A percentile compares a stretch with the other conserved stretches of the same genome.
Conservation (phyloP, 805 yeast genomes). For the Wickerhamomyces tratensis region DNA sequence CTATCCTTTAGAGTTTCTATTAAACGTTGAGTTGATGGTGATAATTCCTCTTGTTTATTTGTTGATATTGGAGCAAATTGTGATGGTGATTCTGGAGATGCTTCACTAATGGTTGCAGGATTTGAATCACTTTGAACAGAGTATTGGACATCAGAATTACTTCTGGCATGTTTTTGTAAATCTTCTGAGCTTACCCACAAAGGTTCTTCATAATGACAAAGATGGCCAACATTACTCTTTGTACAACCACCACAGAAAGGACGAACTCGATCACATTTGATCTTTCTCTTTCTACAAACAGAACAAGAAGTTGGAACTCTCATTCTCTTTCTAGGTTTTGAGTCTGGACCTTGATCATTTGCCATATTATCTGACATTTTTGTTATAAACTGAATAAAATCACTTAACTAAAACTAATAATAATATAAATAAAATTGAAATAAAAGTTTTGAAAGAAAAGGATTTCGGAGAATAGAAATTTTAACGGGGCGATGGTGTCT, state of each 20-base stretch:
- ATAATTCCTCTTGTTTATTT: slow-evolving; percentile 1
- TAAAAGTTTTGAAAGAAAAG: too few species aligned
- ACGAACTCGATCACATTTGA: slow-evolving; percentile 37
- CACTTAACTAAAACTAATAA: too few species aligned
- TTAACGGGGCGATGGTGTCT: too few species aligned
- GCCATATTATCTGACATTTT: neutral
- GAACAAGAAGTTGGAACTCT: slow-evolving; percentile 38
- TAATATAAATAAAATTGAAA: too few species aligned
- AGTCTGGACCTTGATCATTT: slow-evolving; percentile 11
- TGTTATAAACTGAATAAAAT: too few species aligned
- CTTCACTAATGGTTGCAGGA: too few species aligned
- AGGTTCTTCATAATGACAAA: slow-evolving; percentile 48
- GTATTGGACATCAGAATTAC: neutral
- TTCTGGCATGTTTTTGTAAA: slow-evolving; percentile 27
- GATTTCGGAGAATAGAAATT: too few species aligned
- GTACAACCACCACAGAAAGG: slow-evolving; percentile 47
- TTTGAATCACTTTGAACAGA: too few species aligned
- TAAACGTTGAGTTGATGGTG: slow-evolving; percentile 4
- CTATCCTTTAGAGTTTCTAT: slow-evolving; percentile 29
- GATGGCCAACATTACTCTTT: slow-evolving; percentile 45
- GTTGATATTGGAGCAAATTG: neutral
- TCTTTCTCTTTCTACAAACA: slow-evolving; percentile 39
- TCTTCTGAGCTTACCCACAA: slow-evolving; percentile 44
- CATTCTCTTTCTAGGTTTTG: slow-evolving; percentile 32
- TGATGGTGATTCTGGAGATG: too few species aligned